A percentile compares a stretch with the other conserved stretches of the same genome.
phyloP scores from a whole-genome alignment of 805 yeast species.

The Sugiyamaella valdiviana region DNA sequence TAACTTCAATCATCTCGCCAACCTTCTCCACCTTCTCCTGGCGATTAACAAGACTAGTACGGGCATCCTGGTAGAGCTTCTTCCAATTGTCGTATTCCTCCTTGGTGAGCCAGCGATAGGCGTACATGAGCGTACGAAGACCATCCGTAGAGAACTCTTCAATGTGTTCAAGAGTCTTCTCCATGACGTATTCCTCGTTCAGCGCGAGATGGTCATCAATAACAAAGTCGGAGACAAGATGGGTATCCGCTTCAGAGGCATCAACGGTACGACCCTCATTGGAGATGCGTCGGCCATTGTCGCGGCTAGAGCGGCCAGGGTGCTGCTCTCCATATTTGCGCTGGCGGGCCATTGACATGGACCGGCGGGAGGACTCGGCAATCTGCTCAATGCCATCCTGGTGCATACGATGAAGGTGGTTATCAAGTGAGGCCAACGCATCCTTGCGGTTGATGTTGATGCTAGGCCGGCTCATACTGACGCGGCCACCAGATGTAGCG shows the following conservation, averaged over 20 bases:
- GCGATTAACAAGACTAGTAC: conserved; percentile 66
- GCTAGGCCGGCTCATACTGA: conserved; percentile 23
- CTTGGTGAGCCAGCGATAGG: conserved; percentile 62
- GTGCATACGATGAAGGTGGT: conserved; percentile 22
- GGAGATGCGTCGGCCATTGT: conserved; percentile 1
- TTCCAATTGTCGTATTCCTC: conserved; percentile 63
- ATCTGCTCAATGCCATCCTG: conserved; percentile 26
- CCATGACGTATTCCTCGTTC: conserved; percentile 73
- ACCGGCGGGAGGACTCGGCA: conserved; percentile 25
- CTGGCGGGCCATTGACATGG: conserved; percentile 23
- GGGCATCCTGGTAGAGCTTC: conserved; percentile 61
- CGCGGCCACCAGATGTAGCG: conserved; percentile 3
- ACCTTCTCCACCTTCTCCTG: conserved; percentile 57
- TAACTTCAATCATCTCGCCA: conserved; percentile 66
- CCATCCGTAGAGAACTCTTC: conserved; percentile 96
- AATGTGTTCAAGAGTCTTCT: conserved; percentile 79
- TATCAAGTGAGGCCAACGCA: conserved; percentile 25
- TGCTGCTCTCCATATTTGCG: conserved; percentile 20
- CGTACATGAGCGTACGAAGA: conserved; percentile 78
- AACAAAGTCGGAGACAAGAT: conserved; percentile 1
- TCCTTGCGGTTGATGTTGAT: conserved; percentile 24
- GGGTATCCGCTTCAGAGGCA: conserved; percentile 3
- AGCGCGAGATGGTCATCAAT: conserved; percentile 51
- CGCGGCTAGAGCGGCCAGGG: conserved; percentile 6
- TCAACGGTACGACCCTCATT: conserved; percentile 3